Evolutionary conservation across 805 yeast genomes (phyloP), one percentile per base, ranked within the genome.

Genomic region (Zygoascus tannicola): DNA sequence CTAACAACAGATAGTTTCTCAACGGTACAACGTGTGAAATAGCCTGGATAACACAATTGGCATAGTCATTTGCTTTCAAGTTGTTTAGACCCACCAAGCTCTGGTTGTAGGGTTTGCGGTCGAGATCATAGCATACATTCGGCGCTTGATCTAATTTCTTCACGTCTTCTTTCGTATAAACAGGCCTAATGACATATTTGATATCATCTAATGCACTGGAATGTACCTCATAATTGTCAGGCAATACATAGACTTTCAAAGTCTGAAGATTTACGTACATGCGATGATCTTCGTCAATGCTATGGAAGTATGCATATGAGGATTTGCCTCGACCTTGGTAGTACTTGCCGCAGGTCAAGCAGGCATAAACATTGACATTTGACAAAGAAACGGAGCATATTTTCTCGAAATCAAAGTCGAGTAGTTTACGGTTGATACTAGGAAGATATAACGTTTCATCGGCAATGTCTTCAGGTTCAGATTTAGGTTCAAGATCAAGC

Each of bases 281-380:
- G 56, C 76, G 83, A 55, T 81, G 88, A 51, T 72, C 69, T 3
- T 68, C 73, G 45, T 77, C 70, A 16, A 84, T 67, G 1, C 86
- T 71, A 57, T 85, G 94, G 14, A 66, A 56, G 53, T 76, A 81
- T 0, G 88, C 87, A 19, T 78, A 78, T 0, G 88, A 75, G n/a
- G 72, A 58, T 45, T 61, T 65, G 1, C 77, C 73, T 20, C 86
- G 67, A 0, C 94, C 94, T 51, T 78, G 80, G 43, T 76, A 71
- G 60, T 76, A 85, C 53, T 74, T 78, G 28, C 88, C 90, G 62
- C 94, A 85, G 0, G 70, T 71, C 18, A 85, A 62, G 56, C 94
- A 85, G 26, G 84, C 77, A 54, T 83, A 81, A 0, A 84, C 73
- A 53, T 81, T 80, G 18, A 71, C 64, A 32, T 67, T 71, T 1